These are phyloP conservation scores for Linanthus parryae DNA, from an alignment of 148 eudicot species.

Conservation along the genomic window DNA sequence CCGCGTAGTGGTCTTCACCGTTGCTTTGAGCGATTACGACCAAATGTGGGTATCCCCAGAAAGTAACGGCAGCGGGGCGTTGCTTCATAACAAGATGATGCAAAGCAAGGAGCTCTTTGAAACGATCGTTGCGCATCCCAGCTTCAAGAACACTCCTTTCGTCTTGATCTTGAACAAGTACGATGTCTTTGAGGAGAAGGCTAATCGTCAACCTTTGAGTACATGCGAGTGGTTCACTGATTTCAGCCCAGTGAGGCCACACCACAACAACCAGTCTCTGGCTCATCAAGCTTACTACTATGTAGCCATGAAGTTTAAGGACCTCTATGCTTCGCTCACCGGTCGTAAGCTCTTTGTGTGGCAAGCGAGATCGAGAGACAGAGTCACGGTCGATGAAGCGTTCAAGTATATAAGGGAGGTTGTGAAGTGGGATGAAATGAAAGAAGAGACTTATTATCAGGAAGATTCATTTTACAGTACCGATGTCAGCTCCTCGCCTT, in stretches of 20 bases:
- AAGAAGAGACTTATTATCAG: conserved; percentile 54
- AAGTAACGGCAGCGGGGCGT: conserved; percentile 27
- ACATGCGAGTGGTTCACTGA: conserved; percentile 83
- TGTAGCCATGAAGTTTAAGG: conserved; percentile 92
- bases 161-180: conserved; percentile 81
- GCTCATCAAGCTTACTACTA: conserved; percentile 94
- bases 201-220: conserved; percentile 47
- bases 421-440: conserved; percentile 97
- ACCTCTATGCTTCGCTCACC: conserved; percentile 74
- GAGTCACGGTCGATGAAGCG: conserved; percentile 68
- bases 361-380: conserved; percentile 85
- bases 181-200: conserved; percentile 87
- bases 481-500: conserved; percentile 91
- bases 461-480: conserved; percentile 95
- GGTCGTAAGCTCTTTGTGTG: conserved; percentile 91
- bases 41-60: conserved; percentile 51
- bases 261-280: conserved; percentile 66
- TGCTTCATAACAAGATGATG: conserved; percentile 69
- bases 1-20: conserved; percentile 70
- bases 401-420: conserved; percentile 86
- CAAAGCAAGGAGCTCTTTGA: conserved; percentile 83
- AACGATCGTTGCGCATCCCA: conserved; percentile 67
- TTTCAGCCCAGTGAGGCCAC: conserved; percentile 67
- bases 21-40: conserved; percentile 85
- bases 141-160: conserved; percentile 79